Conservation (phyloP, 164 flowering plant species). For the Stephania yunnanensis region DNA sequence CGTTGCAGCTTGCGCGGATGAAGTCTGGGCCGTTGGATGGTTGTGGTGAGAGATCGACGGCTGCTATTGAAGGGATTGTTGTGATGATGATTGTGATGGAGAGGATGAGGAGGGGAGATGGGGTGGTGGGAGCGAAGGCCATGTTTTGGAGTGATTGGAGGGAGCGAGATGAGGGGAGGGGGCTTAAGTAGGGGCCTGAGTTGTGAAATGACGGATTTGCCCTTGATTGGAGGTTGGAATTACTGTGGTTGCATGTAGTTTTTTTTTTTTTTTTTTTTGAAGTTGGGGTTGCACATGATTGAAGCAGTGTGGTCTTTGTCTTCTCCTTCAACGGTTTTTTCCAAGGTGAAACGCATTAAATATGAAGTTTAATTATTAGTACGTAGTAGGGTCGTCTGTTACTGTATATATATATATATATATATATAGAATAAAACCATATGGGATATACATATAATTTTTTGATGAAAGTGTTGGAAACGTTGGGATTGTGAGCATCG, state of each 20-base stretch:
- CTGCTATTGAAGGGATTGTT: constrained; percentile 15
- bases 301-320: too few relatives aligned
- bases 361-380: too few relatives aligned
- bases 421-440: too few relatives aligned
- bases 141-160: not conserved
- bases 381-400: too few relatives aligned
- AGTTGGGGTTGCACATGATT: too few relatives aligned
- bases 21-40: constrained; percentile 32
- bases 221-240: not conserved
- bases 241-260: not conserved
- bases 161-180: not conserved
- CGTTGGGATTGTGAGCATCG: too few relatives aligned
- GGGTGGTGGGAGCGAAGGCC: not conserved
- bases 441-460: too few relatives aligned
- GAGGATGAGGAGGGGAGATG: not conserved
- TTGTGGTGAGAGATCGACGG: constrained; percentile 7
- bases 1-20: constrained; percentile 66
- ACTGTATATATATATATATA: too few relatives aligned
- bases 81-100: not conserved
- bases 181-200: not conserved
- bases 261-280: too few relatives aligned
- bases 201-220: not conserved
- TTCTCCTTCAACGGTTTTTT: too few relatives aligned
- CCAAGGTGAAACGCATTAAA: too few relatives aligned
- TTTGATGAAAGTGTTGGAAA: too few relatives aligned